Evolutionary conservation across 1,284 basidiomycete species (phyloP), one percentile per base, ranked within the genome.

Genomic region (Volvariella surrecta): DNA sequence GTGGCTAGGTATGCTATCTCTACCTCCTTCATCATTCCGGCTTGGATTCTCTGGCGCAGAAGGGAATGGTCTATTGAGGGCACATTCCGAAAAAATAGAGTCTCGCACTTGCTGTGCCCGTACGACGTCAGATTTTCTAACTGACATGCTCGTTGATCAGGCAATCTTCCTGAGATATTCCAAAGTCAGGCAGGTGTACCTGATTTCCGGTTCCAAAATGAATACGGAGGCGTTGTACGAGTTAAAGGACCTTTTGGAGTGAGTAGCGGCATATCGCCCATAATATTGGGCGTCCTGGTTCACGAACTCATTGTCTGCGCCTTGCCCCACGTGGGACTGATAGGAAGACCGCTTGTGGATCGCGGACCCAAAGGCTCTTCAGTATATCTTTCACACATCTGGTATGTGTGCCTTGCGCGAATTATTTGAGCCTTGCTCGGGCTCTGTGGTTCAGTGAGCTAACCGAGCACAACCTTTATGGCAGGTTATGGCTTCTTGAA

Each of bases 171-270:
- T 18, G 68, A 76, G 50, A 56, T 74, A 21, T 70, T 71, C 50
- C 70, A 72, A 46, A 68, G 66, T 45, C 67, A 73, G 51, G 72
- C 64, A 7, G 74, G 67, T 2, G 62, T 62, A 13, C 66, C 66
- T 9, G 75, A 78, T 48, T 71, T 75, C 52, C 70, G 66, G 52
- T 75, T 72, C 59, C 68, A 71, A 49, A 56, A 54, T 19, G 52
- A 59, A 41, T 76, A 64, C 47, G 74, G 74, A 1, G 67, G 70
- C 45, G 58, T 76, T 7, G 66, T 70, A 39, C 70, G 68, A 37
- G 53, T 76, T 37, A 72, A 73, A 52, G 73, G 70, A 3, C 59
- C 69, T n/a, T 65, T 75, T 45, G 70, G 73, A 32, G 74, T 75
- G 51, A 43, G 55, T 18, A 9, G 35, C 11, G 31, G 17, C 40